phyloP scores from a whole-genome alignment of 768 basidiomycete genomes.

The Tylopilus sp. region DNA sequence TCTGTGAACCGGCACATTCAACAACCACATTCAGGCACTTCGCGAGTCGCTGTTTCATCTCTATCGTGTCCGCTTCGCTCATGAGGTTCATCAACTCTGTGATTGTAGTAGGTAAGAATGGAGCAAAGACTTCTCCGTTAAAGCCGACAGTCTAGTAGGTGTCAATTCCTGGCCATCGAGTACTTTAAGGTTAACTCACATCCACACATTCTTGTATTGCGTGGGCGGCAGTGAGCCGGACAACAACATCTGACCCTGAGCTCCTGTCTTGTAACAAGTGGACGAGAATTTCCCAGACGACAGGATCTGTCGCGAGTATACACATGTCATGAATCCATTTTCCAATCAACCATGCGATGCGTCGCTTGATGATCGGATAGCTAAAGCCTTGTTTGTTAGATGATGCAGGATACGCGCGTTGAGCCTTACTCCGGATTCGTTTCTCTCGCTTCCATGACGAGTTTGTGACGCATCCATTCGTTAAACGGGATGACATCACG shows the following conservation, averaged over 20 bases:
- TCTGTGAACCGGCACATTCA: constrained; percentile 49
- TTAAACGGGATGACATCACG: constrained; percentile 64
- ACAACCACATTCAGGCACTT: constrained; percentile 68
- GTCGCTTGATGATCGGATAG: constrained; percentile 89
- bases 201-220: constrained; percentile 82
- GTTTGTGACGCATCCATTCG: constrained; percentile 61
- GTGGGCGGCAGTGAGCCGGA: constrained; percentile 79
- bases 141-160: constrained; percentile 58
- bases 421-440: constrained; percentile 52
- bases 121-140: constrained; percentile 58
- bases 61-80: constrained; percentile 68
- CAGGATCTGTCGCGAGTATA: constrained; percentile 52
- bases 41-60: constrained; percentile 74
- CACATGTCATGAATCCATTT: constrained; percentile 79
- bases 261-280: constrained; percentile 71
- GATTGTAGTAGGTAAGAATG: constrained; percentile 59
- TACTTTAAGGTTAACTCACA: constrained; percentile 46
- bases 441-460: constrained; percentile 57
- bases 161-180: constrained; percentile 3
- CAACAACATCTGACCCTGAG: constrained; percentile 75
- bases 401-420: neutral
- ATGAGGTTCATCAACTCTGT: constrained; percentile 68
- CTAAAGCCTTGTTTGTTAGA: constrained; percentile 37
- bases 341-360: constrained; percentile 92
- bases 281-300: constrained; percentile 78